Base-by-base conservation (phyloP, 441 rosid species). In the Croton setiger region DNA sequence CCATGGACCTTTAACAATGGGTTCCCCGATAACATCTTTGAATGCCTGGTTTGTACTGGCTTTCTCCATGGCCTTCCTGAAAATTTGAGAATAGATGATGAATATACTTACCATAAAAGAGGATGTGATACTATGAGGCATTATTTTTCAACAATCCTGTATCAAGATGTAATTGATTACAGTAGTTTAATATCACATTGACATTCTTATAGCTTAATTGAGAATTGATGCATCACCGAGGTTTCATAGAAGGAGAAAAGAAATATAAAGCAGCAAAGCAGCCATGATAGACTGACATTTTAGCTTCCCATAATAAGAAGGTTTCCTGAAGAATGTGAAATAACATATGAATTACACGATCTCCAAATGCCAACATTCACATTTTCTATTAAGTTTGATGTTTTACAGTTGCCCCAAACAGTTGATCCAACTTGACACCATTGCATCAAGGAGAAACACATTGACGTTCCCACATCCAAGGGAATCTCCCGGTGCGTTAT, bases 1-100 rank as follows among this genome's bases (percentile, higher is more conserved):
- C 99, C 99, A 92, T 63, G 97, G 90, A 47, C 99, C 99, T 87
- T 85, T 90, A 74, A 81, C 82, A 71, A 92, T 81, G 15, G 99
- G 99, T 64, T 89, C 97, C 72, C 99, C 99, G 8, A 95, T 77
- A 71, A 92, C 96, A 66, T 90, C 89, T 52, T 79, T 84, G 67
- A 92, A 73, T 36, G 84, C 90, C 82, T 82, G 85, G 69, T 75
- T 85, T 58, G 82, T 80, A 70, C 81, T 59, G 54, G 89, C 98
- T 86, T 87, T 90, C 83, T 89, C 96, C 87, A 90, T 84, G 6
- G 97, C 96, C 75, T 88, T 89, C 56, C 98, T 95, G 86, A 71
- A 81, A 67, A 23, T 66, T 27, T 66, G 58, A 69, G n/a, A 53
- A 10, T 39, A 49, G 18, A 67, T 27, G 51, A 54, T 36, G 20